Conservation (phyloP, 257 asterid genomes). For the Primulina tabacum region DNA sequence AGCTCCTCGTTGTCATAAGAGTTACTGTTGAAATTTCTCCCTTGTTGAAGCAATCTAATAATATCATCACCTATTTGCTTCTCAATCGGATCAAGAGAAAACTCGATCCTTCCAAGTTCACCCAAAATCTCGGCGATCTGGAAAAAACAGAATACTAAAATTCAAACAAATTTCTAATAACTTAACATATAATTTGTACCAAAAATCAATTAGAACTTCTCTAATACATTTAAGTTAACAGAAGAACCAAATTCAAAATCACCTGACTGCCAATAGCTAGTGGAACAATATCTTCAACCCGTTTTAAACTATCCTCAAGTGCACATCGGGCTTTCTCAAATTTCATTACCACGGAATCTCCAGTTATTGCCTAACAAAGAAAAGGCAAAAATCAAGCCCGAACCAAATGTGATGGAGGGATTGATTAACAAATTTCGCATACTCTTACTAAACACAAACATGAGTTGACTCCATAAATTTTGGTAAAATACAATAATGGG, state of each 20-base stretch:
- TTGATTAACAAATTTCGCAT: neutral
- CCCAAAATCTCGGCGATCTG: conserved; percentile 76
- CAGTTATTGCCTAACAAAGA: conserved; percentile 78
- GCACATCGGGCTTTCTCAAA: conserved; percentile 95
- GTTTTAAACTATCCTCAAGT: conserved; percentile 75
- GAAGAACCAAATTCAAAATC: conserved; percentile 12
- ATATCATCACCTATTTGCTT: conserved; percentile 87
- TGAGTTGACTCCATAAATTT: neutral
- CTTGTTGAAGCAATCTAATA: conserved; percentile 87
- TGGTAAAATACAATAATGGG: neutral
- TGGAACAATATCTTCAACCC: conserved; percentile 94
- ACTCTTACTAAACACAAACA: neutral
- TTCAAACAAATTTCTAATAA: conserved; percentile 24
- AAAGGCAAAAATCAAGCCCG: conserved; percentile 7
- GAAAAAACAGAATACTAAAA: conserved; percentile 14
- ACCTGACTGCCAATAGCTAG: conserved; percentile 91
- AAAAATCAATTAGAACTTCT: neutral
- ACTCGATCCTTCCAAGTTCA: conserved; percentile 70
- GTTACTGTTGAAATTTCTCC: conserved; percentile 64
- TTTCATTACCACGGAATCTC: conserved; percentile 84
- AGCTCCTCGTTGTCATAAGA: conserved; percentile 72
- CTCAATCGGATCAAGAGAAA: conserved; percentile 75
- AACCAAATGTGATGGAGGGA: neutral
- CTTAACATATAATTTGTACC: neutral
- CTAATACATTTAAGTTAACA: neutral